Base-by-base conservation (phyloP, 75 land plant genomes). In the Isoetes taiwanensis region DNA sequence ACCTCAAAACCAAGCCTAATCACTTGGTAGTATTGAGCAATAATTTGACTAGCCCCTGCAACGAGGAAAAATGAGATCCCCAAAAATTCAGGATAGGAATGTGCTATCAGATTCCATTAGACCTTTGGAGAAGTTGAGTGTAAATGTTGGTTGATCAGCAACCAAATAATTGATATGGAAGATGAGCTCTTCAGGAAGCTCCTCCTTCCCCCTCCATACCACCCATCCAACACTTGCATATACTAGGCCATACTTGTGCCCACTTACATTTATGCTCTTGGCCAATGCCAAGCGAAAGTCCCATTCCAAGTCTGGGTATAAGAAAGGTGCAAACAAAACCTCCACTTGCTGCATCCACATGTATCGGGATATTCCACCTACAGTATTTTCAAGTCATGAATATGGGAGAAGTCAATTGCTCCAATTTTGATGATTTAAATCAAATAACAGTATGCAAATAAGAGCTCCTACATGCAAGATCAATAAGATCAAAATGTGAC, bases 101-200 rank as follows among this genome's bases (percentile, higher is more conserved):
- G 20, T 50, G 12, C 12, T n/a, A 38, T 55, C 57, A 4, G 30
- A 28, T 4, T 30, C 4, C n/a, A n/a, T 4, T 6, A 28, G 55
- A 80, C 87, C 87, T 72, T 83, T 84, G 6, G 88, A 84, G 64
- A 84, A 84, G 50, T 84, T 84, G 50, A 84, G 81, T 14, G 88
- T 80, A 41, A 84, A 84, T 0, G 89, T 84, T 14, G 89, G 85
- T 39, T 84, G 85, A 64, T 84, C 85, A 55, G 89, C 34, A 5
- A 84, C 89, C 23, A 84, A 66, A 17, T 84, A 84, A 60, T 84
- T 85, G 34, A 85, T 78, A 64, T 81, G 89, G 54, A 84, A 84
- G 28, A 84, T 70, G 30, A 84, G 78, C 33, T 80, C 85, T 0
- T 84, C 85, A 5, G 89, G 85, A 34, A 84, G 52, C 34, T 84